phyloP scores from a whole-genome alignment of 192 early-diverging fungal species.

The Entophlyctis luteolus region DNA sequence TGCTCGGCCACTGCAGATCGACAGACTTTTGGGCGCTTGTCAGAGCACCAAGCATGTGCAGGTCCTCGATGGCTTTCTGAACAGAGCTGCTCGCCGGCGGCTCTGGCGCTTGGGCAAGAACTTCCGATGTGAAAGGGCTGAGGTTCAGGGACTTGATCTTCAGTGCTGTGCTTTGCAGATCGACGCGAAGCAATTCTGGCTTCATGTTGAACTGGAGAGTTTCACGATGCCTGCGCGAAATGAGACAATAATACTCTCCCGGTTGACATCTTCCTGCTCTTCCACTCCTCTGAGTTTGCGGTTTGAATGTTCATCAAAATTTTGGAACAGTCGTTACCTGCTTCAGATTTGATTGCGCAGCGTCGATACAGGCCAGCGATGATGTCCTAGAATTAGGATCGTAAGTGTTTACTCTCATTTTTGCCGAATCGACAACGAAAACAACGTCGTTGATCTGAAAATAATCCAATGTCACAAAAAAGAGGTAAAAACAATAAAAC shows the following conservation, averaged over 20 bases:
- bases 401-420: slow-evolving; percentile 66
- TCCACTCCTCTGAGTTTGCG: slow-evolving; percentile 68
- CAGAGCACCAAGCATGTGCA: slow-evolving; percentile 37
- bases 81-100: slow-evolving; percentile 35
- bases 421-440: slow-evolving; percentile 72
- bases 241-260: slow-evolving; percentile 53
- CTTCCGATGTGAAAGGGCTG: slow-evolving; percentile 18
- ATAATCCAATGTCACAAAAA: slow-evolving; percentile 54
- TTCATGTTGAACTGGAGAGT: slow-evolving; percentile 34
- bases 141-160: slow-evolving; percentile 63
- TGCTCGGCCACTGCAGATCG: too few species aligned
- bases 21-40: neutral
- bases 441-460: slow-evolving; percentile 69
- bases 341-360: slow-evolving; percentile 40
- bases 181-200: slow-evolving; percentile 77
- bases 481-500: slow-evolving; percentile 32
- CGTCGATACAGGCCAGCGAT: slow-evolving; percentile 38
- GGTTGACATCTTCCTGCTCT: slow-evolving; percentile 79
- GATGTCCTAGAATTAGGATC: slow-evolving; percentile 37
- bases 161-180: slow-evolving; percentile 75
- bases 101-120: slow-evolving; percentile 42
- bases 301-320: slow-evolving; percentile 45
- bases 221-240: slow-evolving; percentile 40
- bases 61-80: slow-evolving; percentile 32
- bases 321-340: slow-evolving; percentile 45